Percentiles rank a stretch among this genome's conserved stretches.
Evolutionary conservation across 2,329 filamentous ascomycete species (phyloP).

Genomic region (Madurella fahalii): DNA sequence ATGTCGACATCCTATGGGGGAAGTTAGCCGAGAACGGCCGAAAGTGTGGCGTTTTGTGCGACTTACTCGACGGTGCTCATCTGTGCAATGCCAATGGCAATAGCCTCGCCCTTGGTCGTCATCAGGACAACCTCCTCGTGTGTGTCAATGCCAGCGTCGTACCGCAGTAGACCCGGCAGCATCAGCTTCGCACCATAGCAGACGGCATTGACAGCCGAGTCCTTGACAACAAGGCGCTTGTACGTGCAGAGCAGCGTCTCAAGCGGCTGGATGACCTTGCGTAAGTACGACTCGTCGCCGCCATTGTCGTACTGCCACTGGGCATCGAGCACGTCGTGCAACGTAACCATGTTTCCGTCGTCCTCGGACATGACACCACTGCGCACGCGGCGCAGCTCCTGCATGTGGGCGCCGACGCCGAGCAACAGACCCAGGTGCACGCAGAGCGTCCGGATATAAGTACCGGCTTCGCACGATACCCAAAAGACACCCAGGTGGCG

Average conservation of each 20-base stretch:
- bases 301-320: conserved; percentile 97
- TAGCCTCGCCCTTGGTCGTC: conserved; percentile 98
- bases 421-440: conserved; percentile 77
- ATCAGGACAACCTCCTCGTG: conserved; percentile 97
- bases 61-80: conserved; percentile 86
- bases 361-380: conserved; percentile 27
- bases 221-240: conserved; percentile 97
- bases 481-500: conserved; percentile 97
- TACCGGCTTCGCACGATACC: conserved; percentile 98
- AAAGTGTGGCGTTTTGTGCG: neutral
- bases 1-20: conserved; percentile 66
- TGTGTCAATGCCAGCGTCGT: conserved; percentile 86
- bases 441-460: conserved; percentile 97
- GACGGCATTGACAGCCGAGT: conserved; percentile 91
- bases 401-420: conserved; percentile 67
- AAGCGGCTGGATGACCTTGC: conserved; percentile 84
- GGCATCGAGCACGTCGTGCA: conserved; percentile 93
- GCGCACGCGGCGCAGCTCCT: conserved; percentile 29
- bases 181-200: conserved; percentile 99
- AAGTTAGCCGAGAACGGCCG: neutral
- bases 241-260: conserved; percentile 89
- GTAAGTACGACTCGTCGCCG: conserved; percentile 87
- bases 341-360: conserved; percentile 51
- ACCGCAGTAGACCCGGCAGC: conserved; percentile 92
- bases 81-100: conserved; percentile 90